Base-by-base conservation (phyloP, 2,329 filamentous ascomycete species). In the Westerdykella aurantiaca region DNA sequence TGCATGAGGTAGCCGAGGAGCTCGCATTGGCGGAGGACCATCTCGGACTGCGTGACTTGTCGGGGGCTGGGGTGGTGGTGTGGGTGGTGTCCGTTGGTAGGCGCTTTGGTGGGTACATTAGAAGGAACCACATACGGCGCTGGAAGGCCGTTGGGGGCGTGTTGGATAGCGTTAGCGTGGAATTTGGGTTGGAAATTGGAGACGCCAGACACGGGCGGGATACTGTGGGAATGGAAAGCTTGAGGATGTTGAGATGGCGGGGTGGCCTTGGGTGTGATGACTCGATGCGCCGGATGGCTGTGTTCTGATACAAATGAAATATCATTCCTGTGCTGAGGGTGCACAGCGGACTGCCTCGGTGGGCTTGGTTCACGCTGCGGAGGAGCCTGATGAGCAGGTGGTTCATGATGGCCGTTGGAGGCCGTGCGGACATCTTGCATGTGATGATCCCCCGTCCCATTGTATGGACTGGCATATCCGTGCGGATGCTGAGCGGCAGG, bases 1-100 rank as follows among this genome's bases (percentile, higher is more conserved):
- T 61, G 58, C 37, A 65, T 51, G 13, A 66, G 53, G 4, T 50
- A 41, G n/a, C 55, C 57, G 5, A 63, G 57, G 5, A 63, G 56
- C 46, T 65, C 63, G 42, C 56, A 66, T 44, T 65, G 61, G 1
- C 61, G 48, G 10, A 64, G 45, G 11, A 56, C 50, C 18, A 39
- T 39, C 17, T 35, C 33, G 17, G n/a, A 18, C 10, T 16, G 33
- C 10, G 33, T 18, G 9, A 35, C 33, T 16, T 9, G n/a, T 6
- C 33, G n/a, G 33, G 25, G n/a, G 33, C 33, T 35, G 33, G 33
- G n/a, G n/a, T 13, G 33, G 5, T 35, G 33, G n/a, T 35, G n/a
- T 35, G 33, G 7, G 13, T 14, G 33, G 17, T 35, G 33, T 9
- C 33, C 33, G n/a, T 35, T 35, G 9, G 17, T 35, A 18, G n/a